A percentile compares a stretch with the other conserved stretches of the same genome.
These are phyloP conservation scores for Trametes versicolor DNA, from an alignment of 1,284 basidiomycete species.

Conservation along the genomic window DNA sequence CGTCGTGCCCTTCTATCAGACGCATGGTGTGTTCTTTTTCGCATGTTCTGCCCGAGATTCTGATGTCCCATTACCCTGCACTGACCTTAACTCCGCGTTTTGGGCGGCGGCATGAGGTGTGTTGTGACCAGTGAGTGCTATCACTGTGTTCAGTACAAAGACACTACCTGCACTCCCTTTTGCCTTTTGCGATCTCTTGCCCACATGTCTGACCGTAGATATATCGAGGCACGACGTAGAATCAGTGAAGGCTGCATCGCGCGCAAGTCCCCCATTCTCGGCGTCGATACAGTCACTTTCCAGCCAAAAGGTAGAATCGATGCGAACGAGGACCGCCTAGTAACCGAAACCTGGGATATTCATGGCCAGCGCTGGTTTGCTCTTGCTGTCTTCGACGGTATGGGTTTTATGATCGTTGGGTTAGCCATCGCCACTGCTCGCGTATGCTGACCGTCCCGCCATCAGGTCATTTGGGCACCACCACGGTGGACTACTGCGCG, in stretches of 20 bases:
- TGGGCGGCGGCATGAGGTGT: no score
- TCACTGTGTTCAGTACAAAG: no score
- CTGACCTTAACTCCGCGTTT: no score
- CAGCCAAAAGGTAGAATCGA: background rate
- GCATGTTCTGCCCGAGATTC: no score
- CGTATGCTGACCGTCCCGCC: background rate
- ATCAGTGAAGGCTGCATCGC: background rate
- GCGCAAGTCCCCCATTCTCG: background rate
- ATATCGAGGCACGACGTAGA: background rate
- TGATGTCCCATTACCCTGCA: no score
- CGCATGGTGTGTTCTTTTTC: no score
- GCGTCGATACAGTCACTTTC: constrained; percentile 1
- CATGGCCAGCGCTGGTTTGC: background rate
- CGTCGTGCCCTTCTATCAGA: no score
- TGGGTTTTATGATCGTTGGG: background rate
- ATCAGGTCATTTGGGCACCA: background rate
- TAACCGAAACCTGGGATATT: background rate
- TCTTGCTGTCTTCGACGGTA: constrained; percentile 12
- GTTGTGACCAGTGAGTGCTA: no score
- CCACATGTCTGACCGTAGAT: background rate
- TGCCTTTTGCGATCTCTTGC: no score
- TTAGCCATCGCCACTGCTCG: background rate
- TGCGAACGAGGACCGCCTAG: background rate
- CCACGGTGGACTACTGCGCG: background rate
- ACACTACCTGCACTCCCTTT: no score